Evolutionary conservation across 768 basidiomycete species (phyloP), one percentile per base, ranked within the genome.

Genomic region (Heimioporus sp.): DNA sequence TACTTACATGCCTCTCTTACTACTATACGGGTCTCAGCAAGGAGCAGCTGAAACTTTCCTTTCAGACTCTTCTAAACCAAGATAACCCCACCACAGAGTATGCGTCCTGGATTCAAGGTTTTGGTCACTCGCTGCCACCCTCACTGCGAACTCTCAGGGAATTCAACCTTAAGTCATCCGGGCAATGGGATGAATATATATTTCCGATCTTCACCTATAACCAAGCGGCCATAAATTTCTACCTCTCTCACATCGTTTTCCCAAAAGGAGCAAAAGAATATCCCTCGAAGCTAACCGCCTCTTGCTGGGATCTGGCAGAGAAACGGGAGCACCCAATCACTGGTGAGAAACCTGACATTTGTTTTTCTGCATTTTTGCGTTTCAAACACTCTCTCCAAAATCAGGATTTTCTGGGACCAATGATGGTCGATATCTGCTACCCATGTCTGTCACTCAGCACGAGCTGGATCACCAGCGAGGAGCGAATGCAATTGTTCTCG

Each of bases 331-430:
- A 37, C 2, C n/a, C 40, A 5, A 19, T 31, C 10, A 48, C 47
- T 1, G 38, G 47, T 48, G 31, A 10, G 11, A 4, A 16, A 20
- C 30, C 16, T 8, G 2, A 7, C n/a, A n/a, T n/a, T n/a, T n/a
- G 2, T n/a, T 16, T n/a, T 34, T 34, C 10, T 34, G 10, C 10
- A 2, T 10, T 34, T 34, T 3, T 10, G 13, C 5, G 3, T 10
- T 1, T 6, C 11, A 10, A 15, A 32, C 13, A 1, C 16, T 6
- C 5, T 15, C 17, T 12, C 10, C 4, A 28, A 2, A 10, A 7
- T 24, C 31, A 48, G 51, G 69, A 11, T 81, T 80, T 58, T 80
- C 77, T 43, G 80, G 79, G 3, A 81, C 80, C 2, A 81, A 80
- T 43, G 80, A 81, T 56, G 72, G 70, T 40, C 65, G 66, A 19